Conservation (phyloP, 1,284 basidiomycete genomes). For the Ustilago hordei region DNA sequence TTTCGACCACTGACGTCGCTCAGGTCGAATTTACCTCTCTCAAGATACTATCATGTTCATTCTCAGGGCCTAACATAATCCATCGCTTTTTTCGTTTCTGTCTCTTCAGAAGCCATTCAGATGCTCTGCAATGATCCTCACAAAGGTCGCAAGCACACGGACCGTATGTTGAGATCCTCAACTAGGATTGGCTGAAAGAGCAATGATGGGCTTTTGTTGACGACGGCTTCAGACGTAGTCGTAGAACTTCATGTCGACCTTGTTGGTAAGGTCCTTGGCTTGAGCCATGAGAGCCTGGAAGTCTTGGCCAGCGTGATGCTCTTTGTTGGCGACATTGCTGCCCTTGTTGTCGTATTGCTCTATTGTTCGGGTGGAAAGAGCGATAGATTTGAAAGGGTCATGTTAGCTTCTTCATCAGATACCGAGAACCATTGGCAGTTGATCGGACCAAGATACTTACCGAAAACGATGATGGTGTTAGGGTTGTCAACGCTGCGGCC, state of each 20-base stretch:
- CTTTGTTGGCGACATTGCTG: slow-evolving; percentile 27
- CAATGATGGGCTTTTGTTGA: too few species aligned
- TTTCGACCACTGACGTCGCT: slow-evolving; percentile 8
- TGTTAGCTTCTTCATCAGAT: too few species aligned
- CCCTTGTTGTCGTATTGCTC: slow-evolving; percentile 57
- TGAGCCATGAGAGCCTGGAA: slow-evolving; percentile 47
- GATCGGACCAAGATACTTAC: slow-evolving; percentile 14
- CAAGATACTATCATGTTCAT: not conserved
- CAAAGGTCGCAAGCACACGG: not conserved
- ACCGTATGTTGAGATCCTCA: not conserved
- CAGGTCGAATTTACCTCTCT: not conserved
- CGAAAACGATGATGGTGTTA: slow-evolving; percentile 47
- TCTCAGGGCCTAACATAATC: not conserved
- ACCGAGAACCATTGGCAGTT: not conserved
- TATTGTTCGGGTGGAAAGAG: not conserved
- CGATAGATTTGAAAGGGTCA: not conserved
- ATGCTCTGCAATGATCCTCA: not conserved
- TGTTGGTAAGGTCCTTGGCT: slow-evolving; percentile 40
- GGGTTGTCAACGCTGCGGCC: slow-evolving; percentile 46
- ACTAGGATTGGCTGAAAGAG: too few species aligned
- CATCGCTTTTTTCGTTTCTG: too few species aligned
- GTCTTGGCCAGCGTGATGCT: slow-evolving; percentile 37
- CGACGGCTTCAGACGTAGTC: slow-evolving; percentile 21
- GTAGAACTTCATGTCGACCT: slow-evolving; percentile 49
- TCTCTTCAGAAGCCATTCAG: not conserved